These are phyloP conservation scores for Leptographium radiaticola DNA, from an alignment of 2,329 filamentous ascomycete genomes.

Conservation along the genomic window DNA sequence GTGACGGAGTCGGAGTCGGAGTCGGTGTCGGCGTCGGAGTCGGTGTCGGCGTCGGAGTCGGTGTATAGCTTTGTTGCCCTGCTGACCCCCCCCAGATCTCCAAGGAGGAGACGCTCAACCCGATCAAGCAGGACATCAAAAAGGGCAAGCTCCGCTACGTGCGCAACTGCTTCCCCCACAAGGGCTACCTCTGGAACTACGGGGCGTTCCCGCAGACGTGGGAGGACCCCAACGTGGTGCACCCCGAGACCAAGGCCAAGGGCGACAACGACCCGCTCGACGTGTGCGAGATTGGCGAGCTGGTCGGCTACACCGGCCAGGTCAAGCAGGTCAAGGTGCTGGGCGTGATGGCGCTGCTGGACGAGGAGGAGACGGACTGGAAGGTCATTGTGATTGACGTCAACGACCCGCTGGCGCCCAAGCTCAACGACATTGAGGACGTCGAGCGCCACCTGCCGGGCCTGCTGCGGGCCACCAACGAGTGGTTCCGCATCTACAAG, in stretches of 20 bases:
- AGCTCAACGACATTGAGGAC: slow-evolving; percentile 98
- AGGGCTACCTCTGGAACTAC: slow-evolving; percentile 99
- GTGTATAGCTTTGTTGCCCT: background rate
- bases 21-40: no score
- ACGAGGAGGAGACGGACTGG: slow-evolving; percentile 99
- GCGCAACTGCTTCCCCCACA: slow-evolving; percentile 99
- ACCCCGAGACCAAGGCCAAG: slow-evolving; percentile 99
- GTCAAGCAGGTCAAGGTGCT: slow-evolving; percentile 99
- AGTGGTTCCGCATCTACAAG: slow-evolving; percentile 99
- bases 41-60: no score
- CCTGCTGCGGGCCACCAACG: slow-evolving; percentile 92
- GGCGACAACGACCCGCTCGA: slow-evolving; percentile 99
- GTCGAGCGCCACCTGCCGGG: slow-evolving; percentile 97
- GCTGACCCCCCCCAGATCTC: slow-evolving; percentile 58
- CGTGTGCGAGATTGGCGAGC: slow-evolving; percentile 98
- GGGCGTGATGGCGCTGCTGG: slow-evolving; percentile 96
- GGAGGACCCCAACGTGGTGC: slow-evolving; percentile 92
- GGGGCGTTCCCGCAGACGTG: slow-evolving; percentile 98
- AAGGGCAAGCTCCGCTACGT: slow-evolving; percentile 99
- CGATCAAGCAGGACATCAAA: slow-evolving; percentile 99
- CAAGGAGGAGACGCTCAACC: slow-evolving; percentile 96
- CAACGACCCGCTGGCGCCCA: slow-evolving; percentile 89
- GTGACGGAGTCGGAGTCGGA: no score
- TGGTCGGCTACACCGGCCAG: slow-evolving; percentile 90
- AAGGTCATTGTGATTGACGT: slow-evolving; percentile 99